phyloP scores from a whole-genome alignment of 2,329 filamentous ascomycete genomes.

The Epichloe glyceriae region DNA sequence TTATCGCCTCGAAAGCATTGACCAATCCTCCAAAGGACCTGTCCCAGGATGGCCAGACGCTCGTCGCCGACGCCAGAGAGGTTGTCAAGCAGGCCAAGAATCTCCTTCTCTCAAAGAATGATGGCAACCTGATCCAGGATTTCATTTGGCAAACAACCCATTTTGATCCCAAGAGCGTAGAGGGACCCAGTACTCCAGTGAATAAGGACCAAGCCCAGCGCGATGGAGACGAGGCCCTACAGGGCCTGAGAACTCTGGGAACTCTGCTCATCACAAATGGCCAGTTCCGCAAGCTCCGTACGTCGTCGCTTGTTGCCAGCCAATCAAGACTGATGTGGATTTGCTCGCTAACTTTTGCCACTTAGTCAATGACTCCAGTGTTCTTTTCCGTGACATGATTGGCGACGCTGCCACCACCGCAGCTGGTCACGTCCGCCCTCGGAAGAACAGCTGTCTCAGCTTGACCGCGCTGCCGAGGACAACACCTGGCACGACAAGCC shows the following conservation, averaged over 20 bases:
- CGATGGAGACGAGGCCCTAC: slow-evolving; percentile 70
- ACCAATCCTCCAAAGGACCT: slow-evolving; percentile 60
- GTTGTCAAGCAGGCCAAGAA: slow-evolving; percentile 77
- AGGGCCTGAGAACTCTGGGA: slow-evolving; percentile 78
- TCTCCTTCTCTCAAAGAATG: slow-evolving; percentile 82
- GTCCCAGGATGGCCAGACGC: slow-evolving; percentile 66
- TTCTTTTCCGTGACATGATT: slow-evolving; percentile 79
- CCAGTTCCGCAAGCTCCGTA: slow-evolving; percentile 83
- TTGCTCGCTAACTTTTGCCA: neutral
- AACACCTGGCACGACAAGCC: slow-evolving; percentile 90
- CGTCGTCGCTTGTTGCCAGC: slow-evolving; percentile 21
- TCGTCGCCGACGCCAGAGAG: slow-evolving; percentile 64
- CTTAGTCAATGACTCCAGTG: slow-evolving; percentile 59
- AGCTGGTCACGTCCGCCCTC: slow-evolving; percentile 59
- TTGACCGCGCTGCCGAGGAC: slow-evolving; percentile 76
- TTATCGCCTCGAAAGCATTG: slow-evolving; percentile 59
- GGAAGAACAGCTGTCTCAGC: slow-evolving; percentile 60
- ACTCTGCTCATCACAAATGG: slow-evolving; percentile 89
- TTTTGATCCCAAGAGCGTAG: slow-evolving; percentile 50
- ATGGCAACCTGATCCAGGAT: slow-evolving; percentile 87
- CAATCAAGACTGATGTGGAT: too few relatives aligned
- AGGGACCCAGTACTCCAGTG: slow-evolving; percentile 51
- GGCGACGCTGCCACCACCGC: slow-evolving; percentile 77
- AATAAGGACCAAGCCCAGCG: slow-evolving; percentile 67
- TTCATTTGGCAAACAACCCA: slow-evolving; percentile 91